phyloP scores from a whole-genome alignment of 1,284 basidiomycete species.

The Trichosporon sp. region DNA sequence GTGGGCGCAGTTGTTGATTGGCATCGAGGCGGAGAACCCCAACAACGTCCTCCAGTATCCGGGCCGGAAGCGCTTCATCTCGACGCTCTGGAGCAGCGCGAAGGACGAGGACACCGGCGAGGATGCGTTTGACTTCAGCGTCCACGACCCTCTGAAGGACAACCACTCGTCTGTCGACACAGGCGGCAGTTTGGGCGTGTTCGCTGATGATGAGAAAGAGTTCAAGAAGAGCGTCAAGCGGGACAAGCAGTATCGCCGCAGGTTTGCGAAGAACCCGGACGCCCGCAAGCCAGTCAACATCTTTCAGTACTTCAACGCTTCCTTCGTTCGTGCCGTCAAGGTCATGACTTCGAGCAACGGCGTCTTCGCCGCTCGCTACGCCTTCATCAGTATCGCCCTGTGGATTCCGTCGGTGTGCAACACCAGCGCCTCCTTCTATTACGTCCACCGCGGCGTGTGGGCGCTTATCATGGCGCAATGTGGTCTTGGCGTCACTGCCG shows the following conservation, averaged over 20 bases:
- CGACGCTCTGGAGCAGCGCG: conserved; percentile 42
- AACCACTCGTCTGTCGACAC: background rate
- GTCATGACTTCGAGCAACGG: conserved; percentile 36
- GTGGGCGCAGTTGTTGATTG: conserved; percentile 38
- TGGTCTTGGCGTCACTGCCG: conserved; percentile 59
- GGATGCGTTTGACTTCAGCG: background rate
- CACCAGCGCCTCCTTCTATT: conserved; percentile 49
- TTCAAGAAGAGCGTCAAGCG: background rate
- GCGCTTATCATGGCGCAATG: conserved; percentile 65
- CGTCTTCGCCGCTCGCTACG: conserved; percentile 58
- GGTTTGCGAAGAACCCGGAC: conserved; percentile 32
- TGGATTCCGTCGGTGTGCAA: conserved; percentile 58
- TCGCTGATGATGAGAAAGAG: background rate
- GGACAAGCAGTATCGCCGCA: background rate
- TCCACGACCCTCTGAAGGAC: conserved; percentile 7
- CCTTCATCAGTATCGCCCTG: conserved; percentile 56
- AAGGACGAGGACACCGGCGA: conserved; percentile 21
- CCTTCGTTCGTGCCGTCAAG: conserved; percentile 22
- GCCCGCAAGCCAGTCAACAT: conserved; percentile 40
- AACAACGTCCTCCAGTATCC: conserved; percentile 51
- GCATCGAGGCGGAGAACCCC: conserved; percentile 44
- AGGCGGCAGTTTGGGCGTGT: background rate
- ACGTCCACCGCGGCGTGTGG: conserved; percentile 53
- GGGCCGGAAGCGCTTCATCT: conserved; percentile 43
- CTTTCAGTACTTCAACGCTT: conserved; percentile 34